Evolutionary conservation across 768 basidiomycete species (phyloP), one percentile per base, ranked within the genome.

Genomic region (Kwoniella mangroviensis): DNA sequence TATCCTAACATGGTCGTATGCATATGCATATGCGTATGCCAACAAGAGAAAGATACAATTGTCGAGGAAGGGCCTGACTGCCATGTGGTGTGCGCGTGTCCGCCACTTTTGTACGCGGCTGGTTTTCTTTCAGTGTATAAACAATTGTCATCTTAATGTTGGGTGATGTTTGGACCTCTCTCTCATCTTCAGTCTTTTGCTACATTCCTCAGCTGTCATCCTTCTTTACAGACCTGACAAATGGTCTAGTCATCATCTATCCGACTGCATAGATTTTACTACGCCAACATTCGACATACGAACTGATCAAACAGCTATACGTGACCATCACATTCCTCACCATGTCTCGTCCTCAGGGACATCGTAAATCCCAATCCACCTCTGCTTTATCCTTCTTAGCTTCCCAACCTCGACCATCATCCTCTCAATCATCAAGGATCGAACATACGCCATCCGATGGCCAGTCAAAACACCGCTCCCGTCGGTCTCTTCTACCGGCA

Each of bases 361-460:
- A 78, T 49, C 61, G 77, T 28, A 78, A 78, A 61, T 75, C 73
- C 3, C 77, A 75, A 26, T 78, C 77, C 12, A 75, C 77, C 11
- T 78, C 77, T 22, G 77, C 77, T 0, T 53, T 78, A 15, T 55
- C 74, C 11, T 55, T 69, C 15, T 64, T 77, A 24, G 72, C 75
- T 21, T 62, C 69, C 2, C 60, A 65, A 28, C 45, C 53, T 4
- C n/a, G 21, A n/a, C 21, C 54, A 2, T 60, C 55, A 24, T 57
- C 66, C 10, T 60, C 57, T n/a, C 56, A 45, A 24, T 24, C 67
- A 28, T 41, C 63, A 52, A 58, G 61, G 26, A 58, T 28, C 26
- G 9, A 51, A 13, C 17, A n/a, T 58, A 24, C 40, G 24, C 7
- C 41, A 28, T 19, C 49, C 21, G 34, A 52, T 60, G 57, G 17